phyloP scores from a whole-genome alignment of 2,329 filamentous ascomycete species.

The Hymenoscyphus occultus region DNA sequence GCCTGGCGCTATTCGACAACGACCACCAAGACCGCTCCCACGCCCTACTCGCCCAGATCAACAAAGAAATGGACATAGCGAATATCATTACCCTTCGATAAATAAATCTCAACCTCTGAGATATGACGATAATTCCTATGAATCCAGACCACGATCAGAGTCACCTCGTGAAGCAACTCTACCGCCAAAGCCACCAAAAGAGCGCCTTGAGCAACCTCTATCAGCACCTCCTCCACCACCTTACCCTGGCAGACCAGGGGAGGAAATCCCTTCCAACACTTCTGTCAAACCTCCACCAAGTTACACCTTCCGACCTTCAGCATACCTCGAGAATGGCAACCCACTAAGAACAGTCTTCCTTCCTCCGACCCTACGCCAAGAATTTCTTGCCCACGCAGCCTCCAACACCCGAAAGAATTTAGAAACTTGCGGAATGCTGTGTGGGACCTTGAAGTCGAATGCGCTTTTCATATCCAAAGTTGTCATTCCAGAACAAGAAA shows the following conservation, averaged over 20 bases:
- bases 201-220: slow-evolving; percentile 17
- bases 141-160: slow-evolving; percentile 8
- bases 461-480: slow-evolving; percentile 87
- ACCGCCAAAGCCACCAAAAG: slow-evolving; percentile 34
- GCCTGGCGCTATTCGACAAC: slow-evolving; percentile 26
- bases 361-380: slow-evolving; percentile 67
- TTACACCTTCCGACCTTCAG: slow-evolving; percentile 78
- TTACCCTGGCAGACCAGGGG: slow-evolving; percentile 26
- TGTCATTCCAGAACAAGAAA: slow-evolving; percentile 85
- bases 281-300: slow-evolving; percentile 14
- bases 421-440: slow-evolving; percentile 94
- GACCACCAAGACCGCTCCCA: slow-evolving; percentile 29
- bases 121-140: slow-evolving; percentile 35
- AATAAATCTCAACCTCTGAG: slow-evolving; percentile 48
- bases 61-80: slow-evolving; percentile 24
- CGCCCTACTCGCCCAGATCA: slow-evolving; percentile 25
- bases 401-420: slow-evolving; percentile 78
- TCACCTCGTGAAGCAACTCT: slow-evolving; percentile 14
- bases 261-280: slow-evolving; percentile 20
- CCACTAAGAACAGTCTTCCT: slow-evolving; percentile 87
- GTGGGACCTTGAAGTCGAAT: slow-evolving; percentile 86
- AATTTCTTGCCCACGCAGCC: slow-evolving; percentile 71
- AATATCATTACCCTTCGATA: slow-evolving; percentile 58
- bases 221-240: slow-evolving; percentile 18
- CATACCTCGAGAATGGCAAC: slow-evolving; percentile 84